These are phyloP conservation scores for Thymus mandschuricus DNA, from an alignment of 257 asterid genomes.

Conservation along the genomic window DNA sequence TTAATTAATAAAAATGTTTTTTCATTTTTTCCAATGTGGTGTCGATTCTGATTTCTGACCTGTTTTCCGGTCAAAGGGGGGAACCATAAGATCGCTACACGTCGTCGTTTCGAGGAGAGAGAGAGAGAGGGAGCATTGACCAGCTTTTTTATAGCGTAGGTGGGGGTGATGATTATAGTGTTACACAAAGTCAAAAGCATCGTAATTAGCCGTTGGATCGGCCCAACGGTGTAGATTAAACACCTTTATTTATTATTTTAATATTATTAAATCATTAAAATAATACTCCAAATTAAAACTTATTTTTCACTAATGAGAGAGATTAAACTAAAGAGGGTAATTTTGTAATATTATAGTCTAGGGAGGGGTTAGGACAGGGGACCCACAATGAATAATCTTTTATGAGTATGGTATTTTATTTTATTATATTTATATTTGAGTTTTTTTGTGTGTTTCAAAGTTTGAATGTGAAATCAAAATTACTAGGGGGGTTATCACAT, in stretches of 20 bases:
- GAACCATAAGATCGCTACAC: conserved; percentile 36
- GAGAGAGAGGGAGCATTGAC: conserved; percentile 45
- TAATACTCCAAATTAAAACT: no score
- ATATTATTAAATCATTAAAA: no score
- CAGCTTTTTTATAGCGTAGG: conserved; percentile 12
- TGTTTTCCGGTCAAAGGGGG: conserved; percentile 43
- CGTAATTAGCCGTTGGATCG: conserved; percentile 72
- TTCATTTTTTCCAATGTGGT: conserved; percentile 27
- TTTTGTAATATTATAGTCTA: no score
- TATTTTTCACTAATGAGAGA: not conserved
- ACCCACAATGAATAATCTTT: not conserved
- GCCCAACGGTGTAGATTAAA: conserved; percentile 12
- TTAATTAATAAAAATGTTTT: not conserved
- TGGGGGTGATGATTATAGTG: conserved; percentile 35
- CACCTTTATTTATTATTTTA: not conserved
- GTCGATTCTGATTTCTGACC: conserved; percentile 38
- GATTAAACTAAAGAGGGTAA: not conserved
- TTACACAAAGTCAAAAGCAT: conserved; percentile 61
- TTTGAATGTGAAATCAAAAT: conserved; percentile 15
- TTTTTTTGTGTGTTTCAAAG: not conserved
- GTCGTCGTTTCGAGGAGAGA: conserved; percentile 30
- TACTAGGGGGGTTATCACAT: conserved; percentile 16
- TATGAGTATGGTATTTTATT: not conserved
- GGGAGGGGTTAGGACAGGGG: not conserved
- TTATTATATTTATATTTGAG: no score